These are phyloP conservation scores for Amanita brunnescens DNA, from an alignment of 768 basidiomycete genomes.

Conservation along the genomic window DNA sequence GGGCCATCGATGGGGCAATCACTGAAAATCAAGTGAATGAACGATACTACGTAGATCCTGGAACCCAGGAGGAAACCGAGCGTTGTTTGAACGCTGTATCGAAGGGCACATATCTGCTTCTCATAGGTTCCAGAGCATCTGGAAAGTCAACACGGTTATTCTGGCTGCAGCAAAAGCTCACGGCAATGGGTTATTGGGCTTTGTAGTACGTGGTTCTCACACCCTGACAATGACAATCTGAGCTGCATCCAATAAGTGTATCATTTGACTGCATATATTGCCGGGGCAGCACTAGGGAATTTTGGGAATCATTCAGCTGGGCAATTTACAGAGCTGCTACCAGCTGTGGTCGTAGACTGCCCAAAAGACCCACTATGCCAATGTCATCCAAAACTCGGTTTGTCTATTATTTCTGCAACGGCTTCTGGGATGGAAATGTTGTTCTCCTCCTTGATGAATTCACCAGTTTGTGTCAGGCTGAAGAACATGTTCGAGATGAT, in stretches of 20 bases:
- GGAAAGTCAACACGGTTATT: constrained; percentile 10
- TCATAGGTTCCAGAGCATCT: constrained; percentile 9
- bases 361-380: background rate
- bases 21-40: constrained; percentile 2
- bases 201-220: constrained; percentile 8
- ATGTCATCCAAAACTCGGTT: constrained; percentile 3
- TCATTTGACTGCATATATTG: constrained; percentile 4
- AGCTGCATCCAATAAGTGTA: constrained; percentile 5
- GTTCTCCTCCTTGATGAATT: constrained; percentile 13
- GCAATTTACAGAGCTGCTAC: background rate
- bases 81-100: constrained; percentile 8
- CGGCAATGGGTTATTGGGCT: background rate
- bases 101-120: constrained; percentile 6
- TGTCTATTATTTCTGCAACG: background rate
- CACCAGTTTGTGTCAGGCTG: constrained; percentile 5
- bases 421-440: background rate
- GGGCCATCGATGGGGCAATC: constrained; percentile 6
- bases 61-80: constrained; percentile 2
- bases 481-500: constrained; percentile 1
- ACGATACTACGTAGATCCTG: constrained; percentile 11
- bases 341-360: background rate
- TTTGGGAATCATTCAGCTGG: constrained; percentile 9
- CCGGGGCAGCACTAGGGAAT: background rate
- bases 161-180: constrained; percentile 4
- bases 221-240: background rate